Percentiles rank a stretch among this genome's conserved stretches.
These are phyloP conservation scores for Neodidymelliopsis sp. DNA, from an alignment of 2,329 filamentous ascomycete genomes.

Conservation along the genomic window DNA sequence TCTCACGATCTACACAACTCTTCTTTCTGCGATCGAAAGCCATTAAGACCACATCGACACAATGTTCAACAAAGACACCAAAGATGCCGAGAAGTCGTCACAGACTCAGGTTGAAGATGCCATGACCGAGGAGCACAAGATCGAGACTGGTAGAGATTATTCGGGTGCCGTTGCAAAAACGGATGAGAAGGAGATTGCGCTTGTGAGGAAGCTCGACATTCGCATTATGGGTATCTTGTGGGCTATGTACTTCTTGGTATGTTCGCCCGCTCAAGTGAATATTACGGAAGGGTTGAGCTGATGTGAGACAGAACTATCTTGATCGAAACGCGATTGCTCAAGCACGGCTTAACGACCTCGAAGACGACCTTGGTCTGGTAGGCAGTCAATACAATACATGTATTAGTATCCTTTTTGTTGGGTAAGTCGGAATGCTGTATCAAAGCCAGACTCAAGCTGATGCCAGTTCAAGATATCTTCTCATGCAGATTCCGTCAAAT, in stretches of 20 bases:
- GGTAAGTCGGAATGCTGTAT: background rate
- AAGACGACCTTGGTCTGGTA: constrained; percentile 56
- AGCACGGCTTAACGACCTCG: constrained; percentile 67
- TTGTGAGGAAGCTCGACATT: constrained; percentile 38
- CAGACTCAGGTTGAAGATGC: constrained; percentile 2
- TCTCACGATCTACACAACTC: background rate
- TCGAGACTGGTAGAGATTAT: constrained; percentile 24
- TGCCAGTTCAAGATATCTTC: constrained; percentile 23
- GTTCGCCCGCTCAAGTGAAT: too few species aligned
- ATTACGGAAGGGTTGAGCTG: background rate
- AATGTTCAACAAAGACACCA: constrained; percentile 4
- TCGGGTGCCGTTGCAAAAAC: constrained; percentile 33
- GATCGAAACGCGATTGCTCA: constrained; percentile 71
- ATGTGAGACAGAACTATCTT: constrained; percentile 29
- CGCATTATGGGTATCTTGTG: constrained; percentile 35
- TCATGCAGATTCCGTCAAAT: constrained; percentile 52
- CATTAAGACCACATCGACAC: background rate
- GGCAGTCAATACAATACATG: constrained; percentile 49
- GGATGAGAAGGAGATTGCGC: constrained; percentile 33
- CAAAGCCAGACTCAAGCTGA: background rate
- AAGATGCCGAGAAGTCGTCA: background rate
- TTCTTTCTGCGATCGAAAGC: background rate
- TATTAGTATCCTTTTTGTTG: constrained; percentile 42
- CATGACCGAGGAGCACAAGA: constrained; percentile 1
- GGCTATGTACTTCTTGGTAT: constrained; percentile 50